Evolutionary conservation across 192 early-diverging fungal species (phyloP).

Genomic region (Coemansia erecta): DNA sequence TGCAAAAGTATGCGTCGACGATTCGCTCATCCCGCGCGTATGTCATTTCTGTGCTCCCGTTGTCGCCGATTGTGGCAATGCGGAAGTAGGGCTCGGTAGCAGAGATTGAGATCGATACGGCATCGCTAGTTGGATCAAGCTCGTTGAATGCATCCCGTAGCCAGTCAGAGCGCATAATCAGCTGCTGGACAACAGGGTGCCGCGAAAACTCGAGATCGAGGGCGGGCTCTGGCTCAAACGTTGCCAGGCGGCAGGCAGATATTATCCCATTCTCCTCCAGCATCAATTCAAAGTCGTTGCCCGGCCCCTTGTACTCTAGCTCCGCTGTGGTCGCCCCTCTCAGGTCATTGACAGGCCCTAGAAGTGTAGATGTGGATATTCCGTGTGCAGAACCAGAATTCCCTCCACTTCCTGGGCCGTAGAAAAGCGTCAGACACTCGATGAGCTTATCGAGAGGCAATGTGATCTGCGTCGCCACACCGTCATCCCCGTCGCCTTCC

Average conservation of each 20-base stretch:
- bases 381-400: not conserved
- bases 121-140: slow-evolving; percentile 56
- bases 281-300: slow-evolving; percentile 48
- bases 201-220: slow-evolving; percentile 47
- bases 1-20: slow-evolving; percentile 55
- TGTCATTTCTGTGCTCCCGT: slow-evolving; percentile 56
- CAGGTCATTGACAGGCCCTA: slow-evolving; percentile 5
- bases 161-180: slow-evolving; percentile 59
- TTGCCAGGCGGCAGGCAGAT: slow-evolving; percentile 54
- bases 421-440: slow-evolving; percentile 48
- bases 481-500: slow-evolving; percentile 12
- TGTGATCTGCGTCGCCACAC: slow-evolving; percentile 20
- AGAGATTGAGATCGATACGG: slow-evolving; percentile 43
- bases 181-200: slow-evolving; percentile 40
- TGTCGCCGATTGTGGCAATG: slow-evolving; percentile 48
- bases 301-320: slow-evolving; percentile 37
- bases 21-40: slow-evolving; percentile 58
- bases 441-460: slow-evolving; percentile 47
- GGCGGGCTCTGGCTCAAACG: slow-evolving; percentile 46
- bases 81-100: slow-evolving; percentile 53
- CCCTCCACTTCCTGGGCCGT: slow-evolving; percentile 25
- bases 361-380: slow-evolving; percentile 3
- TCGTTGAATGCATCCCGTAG: slow-evolving; percentile 59
- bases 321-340: slow-evolving; percentile 44
- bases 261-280: slow-evolving; percentile 58